These are phyloP conservation scores for Penicillium sp. DNA, from an alignment of 2,329 filamentous ascomycete genomes.

Conservation along the genomic window DNA sequence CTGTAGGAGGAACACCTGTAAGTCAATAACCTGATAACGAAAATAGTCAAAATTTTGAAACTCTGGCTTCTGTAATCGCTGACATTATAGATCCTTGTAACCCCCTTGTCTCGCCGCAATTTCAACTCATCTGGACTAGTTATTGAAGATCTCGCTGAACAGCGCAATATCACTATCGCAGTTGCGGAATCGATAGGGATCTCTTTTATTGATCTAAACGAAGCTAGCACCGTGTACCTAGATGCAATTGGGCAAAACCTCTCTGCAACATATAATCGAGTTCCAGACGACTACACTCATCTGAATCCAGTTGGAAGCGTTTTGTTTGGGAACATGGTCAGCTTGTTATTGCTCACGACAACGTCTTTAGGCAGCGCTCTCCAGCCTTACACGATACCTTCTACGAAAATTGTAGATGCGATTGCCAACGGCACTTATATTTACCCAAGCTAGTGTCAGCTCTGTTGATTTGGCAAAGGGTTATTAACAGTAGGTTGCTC, in stretches of 20 bases:
- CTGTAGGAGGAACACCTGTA: background rate
- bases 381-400: background rate
- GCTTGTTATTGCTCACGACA: background rate
- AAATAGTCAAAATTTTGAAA: too few species aligned
- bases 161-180: background rate
- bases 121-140: constrained; percentile 2
- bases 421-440: background rate
- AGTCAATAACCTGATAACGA: background rate
- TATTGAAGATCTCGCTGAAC: background rate
- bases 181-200: background rate
- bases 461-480: too few species aligned
- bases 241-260: background rate
- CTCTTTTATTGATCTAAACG: background rate
- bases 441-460: background rate
- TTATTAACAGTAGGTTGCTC: too few species aligned
- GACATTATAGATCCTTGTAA: background rate
- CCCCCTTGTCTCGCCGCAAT: constrained; percentile 4
- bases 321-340: constrained; percentile 2
- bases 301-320: constrained; percentile 1
- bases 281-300: constrained; percentile 2
- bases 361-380: background rate
- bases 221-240: constrained; percentile 1
- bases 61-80: background rate
- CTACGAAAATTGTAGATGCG: background rate
- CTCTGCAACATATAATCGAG: constrained; percentile 3